Evolutionary conservation across 73 alveolate genomes (phyloP).

Genomic region (Tetrahymena borealis): DNA sequence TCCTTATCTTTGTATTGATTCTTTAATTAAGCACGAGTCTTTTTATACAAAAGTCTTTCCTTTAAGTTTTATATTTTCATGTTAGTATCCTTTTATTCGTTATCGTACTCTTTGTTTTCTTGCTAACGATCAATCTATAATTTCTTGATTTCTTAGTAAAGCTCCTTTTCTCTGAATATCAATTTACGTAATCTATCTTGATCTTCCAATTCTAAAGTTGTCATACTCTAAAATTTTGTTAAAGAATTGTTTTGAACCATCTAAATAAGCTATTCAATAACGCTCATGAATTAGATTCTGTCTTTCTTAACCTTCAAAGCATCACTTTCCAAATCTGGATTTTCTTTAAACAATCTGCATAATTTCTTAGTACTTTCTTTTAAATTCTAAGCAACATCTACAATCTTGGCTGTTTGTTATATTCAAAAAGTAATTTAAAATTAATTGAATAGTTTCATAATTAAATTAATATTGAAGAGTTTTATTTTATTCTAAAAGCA

Average conservation of each 20-base stretch:
- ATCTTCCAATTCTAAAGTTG: constrained; percentile 29
- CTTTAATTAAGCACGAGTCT: constrained; percentile 30
- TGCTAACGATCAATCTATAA: constrained; percentile 11
- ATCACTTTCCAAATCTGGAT: constrained; percentile 35
- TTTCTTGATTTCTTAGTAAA: constrained; percentile 30
- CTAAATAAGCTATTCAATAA: constrained; percentile 21
- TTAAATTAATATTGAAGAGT: too few relatives aligned
- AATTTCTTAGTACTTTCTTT: constrained; percentile 44
- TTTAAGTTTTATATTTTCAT: constrained; percentile 25
- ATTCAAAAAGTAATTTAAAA: background rate
- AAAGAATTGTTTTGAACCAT: constrained; percentile 9
- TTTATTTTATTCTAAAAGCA: background rate
- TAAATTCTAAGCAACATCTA: constrained; percentile 32
- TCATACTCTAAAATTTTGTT: constrained; percentile 18
- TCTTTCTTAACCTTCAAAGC: constrained; percentile 27
- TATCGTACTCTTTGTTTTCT: constrained; percentile 26
- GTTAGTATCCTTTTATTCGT: constrained; percentile 12
- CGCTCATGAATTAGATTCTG: constrained; percentile 24
- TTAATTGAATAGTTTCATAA: background rate
- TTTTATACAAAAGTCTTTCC: constrained; percentile 36
- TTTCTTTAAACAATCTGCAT: constrained; percentile 34
- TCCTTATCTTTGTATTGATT: constrained; percentile 35
- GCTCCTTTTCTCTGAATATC: constrained; percentile 28
- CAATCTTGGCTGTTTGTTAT: background rate
- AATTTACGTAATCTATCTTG: constrained; percentile 33